phyloP scores from a whole-genome alignment of 495 filamentous ascomycete genomes.

The Trichocladium antarcticum region DNA sequence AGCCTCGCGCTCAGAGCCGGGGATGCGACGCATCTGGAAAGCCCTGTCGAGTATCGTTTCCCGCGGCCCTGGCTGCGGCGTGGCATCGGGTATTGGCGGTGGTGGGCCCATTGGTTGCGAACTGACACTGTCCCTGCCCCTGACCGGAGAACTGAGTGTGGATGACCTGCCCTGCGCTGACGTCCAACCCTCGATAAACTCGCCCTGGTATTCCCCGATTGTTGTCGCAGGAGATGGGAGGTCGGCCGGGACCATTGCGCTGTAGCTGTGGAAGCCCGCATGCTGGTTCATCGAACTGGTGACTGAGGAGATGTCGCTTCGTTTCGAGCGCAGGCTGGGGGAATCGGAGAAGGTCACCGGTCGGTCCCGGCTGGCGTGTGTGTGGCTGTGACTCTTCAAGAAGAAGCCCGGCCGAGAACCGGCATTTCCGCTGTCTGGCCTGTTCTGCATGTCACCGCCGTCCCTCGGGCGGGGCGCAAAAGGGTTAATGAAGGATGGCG shows the following conservation, averaged over 20 bases:
- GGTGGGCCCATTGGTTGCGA: slow-evolving; percentile 28
- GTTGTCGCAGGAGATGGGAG: slow-evolving; percentile 43
- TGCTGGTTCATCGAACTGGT: slow-evolving; percentile 36
- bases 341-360: slow-evolving; percentile 36
- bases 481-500: slow-evolving; percentile 37
- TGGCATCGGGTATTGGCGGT: slow-evolving; percentile 26
- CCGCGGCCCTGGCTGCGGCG: slow-evolving; percentile 35
- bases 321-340: slow-evolving; percentile 42
- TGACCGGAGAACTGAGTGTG: slow-evolving; percentile 37
- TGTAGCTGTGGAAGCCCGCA: slow-evolving; percentile 34
- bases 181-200: slow-evolving; percentile 49
- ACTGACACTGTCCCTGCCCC: slow-evolving; percentile 34
- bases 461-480: slow-evolving; percentile 31
- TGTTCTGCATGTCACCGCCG: slow-evolving; percentile 19
- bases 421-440: slow-evolving; percentile 25
- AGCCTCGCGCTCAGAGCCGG: slow-evolving; percentile 35
- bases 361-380: slow-evolving; percentile 31
- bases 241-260: slow-evolving; percentile 35
- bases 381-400: slow-evolving; percentile 27
- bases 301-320: slow-evolving; percentile 44
- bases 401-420: slow-evolving; percentile 25
- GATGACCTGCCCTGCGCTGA: slow-evolving; percentile 46
- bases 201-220: slow-evolving; percentile 41
- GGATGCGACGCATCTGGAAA: slow-evolving; percentile 46
- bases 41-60: slow-evolving; percentile 52